Evolutionary conservation across 1,139 yeast species (phyloP), one percentile per base, ranked within the genome.

Genomic region (Kluyveromyces sp.): DNA sequence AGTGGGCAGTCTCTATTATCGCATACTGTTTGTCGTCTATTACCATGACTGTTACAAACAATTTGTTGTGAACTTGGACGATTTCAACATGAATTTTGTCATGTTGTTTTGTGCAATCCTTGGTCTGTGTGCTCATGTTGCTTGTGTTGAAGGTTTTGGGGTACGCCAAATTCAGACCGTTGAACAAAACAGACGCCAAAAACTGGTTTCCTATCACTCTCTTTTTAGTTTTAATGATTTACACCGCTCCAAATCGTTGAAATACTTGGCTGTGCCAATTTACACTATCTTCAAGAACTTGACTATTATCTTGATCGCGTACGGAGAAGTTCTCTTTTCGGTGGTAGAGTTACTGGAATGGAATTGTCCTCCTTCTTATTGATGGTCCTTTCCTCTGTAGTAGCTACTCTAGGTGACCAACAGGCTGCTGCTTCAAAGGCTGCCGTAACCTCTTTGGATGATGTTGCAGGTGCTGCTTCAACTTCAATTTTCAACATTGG

Each of bases 251-350:
- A 92, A 89, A 75, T 97, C 98, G 49, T 75, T 92, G 64, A 95
- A 88, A 69, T 88, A 71, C 71, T 79, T 92, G 64, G 75, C 92
- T 46, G 92, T 92, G 52, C 98, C 98, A 45, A 95, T 92, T 49
- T 92, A 89, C 75, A 94, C 98, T 56, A 92, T 92, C 60, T 92
- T 94, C 81, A 92, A 94, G 76, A 92, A 92, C 71, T 80, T 94
- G 69, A 92, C 98, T 52, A 92, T 92, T 63, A 92, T 92, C 58
- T 74, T 92, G 65, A 92, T 92, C 67, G 98, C 98, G 41, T 92
- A 92, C 66, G 97, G 97, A 71, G 98, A 92, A 72, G 97, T 90
- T 40, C 61, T 94, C 54, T 92, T 97, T 92, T 92, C 62, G 96
- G 97, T 51, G 97, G 97, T 54, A 72, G 75, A 51, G 97, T 92